Conservation (phyloP, 768 basidiomycete genomes). For the Tricholoma matsutake region DNA sequence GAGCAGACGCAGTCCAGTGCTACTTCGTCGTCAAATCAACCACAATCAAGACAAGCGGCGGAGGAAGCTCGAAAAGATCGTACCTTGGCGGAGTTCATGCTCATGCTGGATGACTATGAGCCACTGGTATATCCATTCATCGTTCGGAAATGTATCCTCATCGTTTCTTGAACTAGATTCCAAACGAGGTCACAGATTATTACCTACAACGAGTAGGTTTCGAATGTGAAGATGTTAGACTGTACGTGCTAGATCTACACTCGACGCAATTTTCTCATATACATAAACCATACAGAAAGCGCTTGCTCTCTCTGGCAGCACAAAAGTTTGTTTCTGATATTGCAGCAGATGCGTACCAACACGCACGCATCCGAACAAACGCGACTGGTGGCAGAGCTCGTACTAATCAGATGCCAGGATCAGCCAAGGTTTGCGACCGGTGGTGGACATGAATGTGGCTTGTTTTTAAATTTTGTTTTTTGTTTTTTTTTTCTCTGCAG, state of each 20-base stretch:
- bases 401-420: slow-evolving; percentile 55
- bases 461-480: not conserved
- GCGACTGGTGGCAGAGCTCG: slow-evolving; percentile 72
- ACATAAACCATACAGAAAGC: slow-evolving; percentile 59
- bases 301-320: slow-evolving; percentile 90
- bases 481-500: slow-evolving; percentile 38
- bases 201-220: slow-evolving; percentile 96
- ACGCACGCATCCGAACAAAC: slow-evolving; percentile 93
- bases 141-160: not conserved
- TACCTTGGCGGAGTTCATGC: slow-evolving; percentile 88
- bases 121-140: slow-evolving; percentile 63
- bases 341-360: slow-evolving; percentile 94
- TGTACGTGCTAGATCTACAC: slow-evolving; percentile 48
- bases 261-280: not conserved
- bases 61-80: slow-evolving; percentile 87
- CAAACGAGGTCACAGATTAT: slow-evolving; percentile 96
- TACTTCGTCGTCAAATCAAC: slow-evolving; percentile 28
- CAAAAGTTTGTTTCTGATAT: slow-evolving; percentile 99
- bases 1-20: slow-evolving; percentile 21
- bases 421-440: slow-evolving; percentile 50
- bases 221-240: slow-evolving; percentile 88
- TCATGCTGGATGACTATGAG: slow-evolving; percentile 96
- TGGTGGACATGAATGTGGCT: not conserved
- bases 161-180: slow-evolving; percentile 58
- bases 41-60: slow-evolving; percentile 59